Conservation (phyloP, 2,329 filamentous ascomycete genomes). For the Alternaria sp. region DNA sequence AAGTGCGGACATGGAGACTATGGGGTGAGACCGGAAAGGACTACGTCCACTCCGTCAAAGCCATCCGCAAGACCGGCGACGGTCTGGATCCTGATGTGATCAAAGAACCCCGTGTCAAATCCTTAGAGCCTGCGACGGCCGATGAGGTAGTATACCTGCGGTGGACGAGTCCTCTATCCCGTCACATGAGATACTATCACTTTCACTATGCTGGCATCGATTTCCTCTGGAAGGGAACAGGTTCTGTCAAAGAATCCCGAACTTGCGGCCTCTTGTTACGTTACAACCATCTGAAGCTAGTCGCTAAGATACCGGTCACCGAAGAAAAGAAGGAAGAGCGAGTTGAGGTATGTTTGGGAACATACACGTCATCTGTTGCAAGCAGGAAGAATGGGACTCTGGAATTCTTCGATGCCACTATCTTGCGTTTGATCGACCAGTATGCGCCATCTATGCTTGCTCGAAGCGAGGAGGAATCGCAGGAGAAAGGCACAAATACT, state of each 20-base stretch:
- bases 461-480: neutral
- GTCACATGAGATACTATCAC: conserved; percentile 39
- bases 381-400: conserved; percentile 39
- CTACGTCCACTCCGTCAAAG: conserved; percentile 36
- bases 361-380: conserved; percentile 40
- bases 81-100: conserved; percentile 28
- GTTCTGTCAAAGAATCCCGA: conserved; percentile 34
- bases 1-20: conserved; percentile 41
- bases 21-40: conserved; percentile 46
- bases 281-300: conserved; percentile 47
- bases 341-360: conserved; percentile 39
- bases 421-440: conserved; percentile 28
- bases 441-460: neutral
- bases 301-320: conserved; percentile 21
- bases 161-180: conserved; percentile 40
- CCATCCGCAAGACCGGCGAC: conserved; percentile 23
- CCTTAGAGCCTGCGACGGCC: conserved; percentile 11
- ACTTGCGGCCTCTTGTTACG: conserved; percentile 34
- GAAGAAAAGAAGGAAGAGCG: neutral
- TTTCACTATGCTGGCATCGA: conserved; percentile 40
- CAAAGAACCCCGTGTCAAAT: neutral
- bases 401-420: conserved; percentile 37
- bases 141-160: conserved; percentile 39
- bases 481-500: neutral
- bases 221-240: conserved; percentile 50